A percentile compares a stretch with the other conserved stretches of the same genome.
These are phyloP conservation scores for Sporothrix luriei DNA, from an alignment of 2,329 filamentous ascomycete genomes.

Conservation along the genomic window DNA sequence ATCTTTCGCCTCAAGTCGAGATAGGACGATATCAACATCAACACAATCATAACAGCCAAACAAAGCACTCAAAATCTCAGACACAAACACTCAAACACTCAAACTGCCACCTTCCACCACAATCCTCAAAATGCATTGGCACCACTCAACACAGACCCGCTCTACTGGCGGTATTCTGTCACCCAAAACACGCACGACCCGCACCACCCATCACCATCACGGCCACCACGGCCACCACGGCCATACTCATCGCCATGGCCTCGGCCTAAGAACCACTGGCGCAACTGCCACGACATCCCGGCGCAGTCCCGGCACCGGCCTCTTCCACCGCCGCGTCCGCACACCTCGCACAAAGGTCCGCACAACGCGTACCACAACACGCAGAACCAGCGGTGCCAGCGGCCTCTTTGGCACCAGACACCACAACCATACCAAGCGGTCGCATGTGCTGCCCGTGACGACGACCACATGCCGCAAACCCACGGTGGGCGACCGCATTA, in stretches of 20 bases:
- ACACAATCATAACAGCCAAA: neutral
- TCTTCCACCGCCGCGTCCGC: conserved; percentile 1
- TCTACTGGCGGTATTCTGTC: conserved; percentile 24
- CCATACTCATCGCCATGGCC: conserved; percentile 18
- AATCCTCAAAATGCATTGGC: conserved; percentile 22
- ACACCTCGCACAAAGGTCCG: conserved; percentile 14
- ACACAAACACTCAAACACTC: neutral
- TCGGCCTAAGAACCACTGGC: neutral
- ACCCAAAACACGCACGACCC: conserved; percentile 8
- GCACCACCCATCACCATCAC: neutral
- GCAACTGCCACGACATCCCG: neutral
- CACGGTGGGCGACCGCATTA: conserved; percentile 74
- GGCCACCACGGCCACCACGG: conserved; percentile 2
- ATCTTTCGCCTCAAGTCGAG: neutral
- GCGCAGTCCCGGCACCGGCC: conserved; percentile 16
- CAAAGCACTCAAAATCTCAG: neutral
- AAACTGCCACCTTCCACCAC: neutral
- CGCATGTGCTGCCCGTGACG: neutral
- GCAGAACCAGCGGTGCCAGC: conserved; percentile 15
- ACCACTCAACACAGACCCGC: conserved; percentile 5
- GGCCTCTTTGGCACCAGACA: conserved; percentile 26
- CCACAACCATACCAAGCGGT: neutral
- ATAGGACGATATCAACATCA: neutral
- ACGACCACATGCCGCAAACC: conserved; percentile 64
- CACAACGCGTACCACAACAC: conserved; percentile 29